phyloP scores from a whole-genome alignment of 768 basidiomycete genomes.

The Coprinopsis marcescibilis region DNA sequence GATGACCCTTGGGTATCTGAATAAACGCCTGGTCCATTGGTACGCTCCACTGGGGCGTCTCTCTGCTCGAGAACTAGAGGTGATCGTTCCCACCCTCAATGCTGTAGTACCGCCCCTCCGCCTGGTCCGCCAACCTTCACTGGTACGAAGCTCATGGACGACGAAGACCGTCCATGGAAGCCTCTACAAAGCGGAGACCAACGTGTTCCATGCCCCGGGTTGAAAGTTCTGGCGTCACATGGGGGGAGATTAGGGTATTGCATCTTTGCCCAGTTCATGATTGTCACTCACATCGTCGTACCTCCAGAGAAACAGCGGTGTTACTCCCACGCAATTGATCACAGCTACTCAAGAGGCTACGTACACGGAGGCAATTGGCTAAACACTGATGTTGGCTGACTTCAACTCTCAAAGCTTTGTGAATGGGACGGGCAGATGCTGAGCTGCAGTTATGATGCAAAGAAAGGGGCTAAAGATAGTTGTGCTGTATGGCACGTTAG shows the following conservation, averaged over 20 bases:
- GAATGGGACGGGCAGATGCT: constrained; percentile 13
- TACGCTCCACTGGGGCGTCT: no score
- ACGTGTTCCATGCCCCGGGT: constrained; percentile 17
- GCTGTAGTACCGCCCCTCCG: no score
- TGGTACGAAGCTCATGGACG: constrained; percentile 16
- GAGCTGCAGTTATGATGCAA: no score
- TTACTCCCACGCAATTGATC: constrained; percentile 12
- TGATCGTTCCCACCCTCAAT: no score
- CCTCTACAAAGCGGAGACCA: constrained; percentile 8
- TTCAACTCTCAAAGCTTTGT: constrained; percentile 9
- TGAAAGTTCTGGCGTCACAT: constrained; percentile 17
- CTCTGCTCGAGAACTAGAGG: no score
- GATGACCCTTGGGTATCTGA: no score
- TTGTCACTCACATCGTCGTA: constrained; percentile 4
- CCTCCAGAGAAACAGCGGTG: constrained; percentile 10
- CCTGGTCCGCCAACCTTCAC: no score
- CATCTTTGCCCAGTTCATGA: not conserved
- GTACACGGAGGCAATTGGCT: not conserved
- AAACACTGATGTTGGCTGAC: not conserved
- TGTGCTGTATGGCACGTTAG: no score
- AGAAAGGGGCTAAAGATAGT: no score
- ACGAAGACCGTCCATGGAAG: constrained; percentile 13
- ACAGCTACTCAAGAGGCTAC: constrained; percentile 6
- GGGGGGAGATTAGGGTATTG: constrained; percentile 8
- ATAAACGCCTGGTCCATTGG: no score